phyloP scores from a whole-genome alignment of 2,329 filamentous ascomycete genomes.

The Colletotrichum lupini region DNA sequence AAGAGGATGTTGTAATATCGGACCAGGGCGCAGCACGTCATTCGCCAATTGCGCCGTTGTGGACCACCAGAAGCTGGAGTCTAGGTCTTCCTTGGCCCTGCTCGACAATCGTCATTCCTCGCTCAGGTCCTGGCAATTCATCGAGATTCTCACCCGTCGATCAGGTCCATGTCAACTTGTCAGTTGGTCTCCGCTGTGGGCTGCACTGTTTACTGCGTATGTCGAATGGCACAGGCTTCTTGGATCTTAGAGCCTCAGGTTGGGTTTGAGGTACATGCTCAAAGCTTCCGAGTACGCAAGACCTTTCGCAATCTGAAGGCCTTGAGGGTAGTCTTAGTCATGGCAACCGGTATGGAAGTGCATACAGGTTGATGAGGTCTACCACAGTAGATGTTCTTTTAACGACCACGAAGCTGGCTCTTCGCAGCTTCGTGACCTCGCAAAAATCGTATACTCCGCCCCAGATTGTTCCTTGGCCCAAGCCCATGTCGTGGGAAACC shows the following conservation, averaged over 20 bases:
- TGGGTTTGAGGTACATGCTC: neutral
- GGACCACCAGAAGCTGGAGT: neutral
- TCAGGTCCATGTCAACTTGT: conserved; percentile 10
- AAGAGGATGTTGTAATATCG: neutral
- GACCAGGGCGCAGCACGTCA: neutral
- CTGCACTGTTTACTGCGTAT: neutral
- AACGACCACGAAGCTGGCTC: too few relatives aligned
- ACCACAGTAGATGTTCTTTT: too few relatives aligned
- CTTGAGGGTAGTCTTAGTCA: neutral
- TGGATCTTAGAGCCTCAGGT: neutral
- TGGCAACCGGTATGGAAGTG: too few relatives aligned
- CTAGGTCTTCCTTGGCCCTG: conserved; percentile 7
- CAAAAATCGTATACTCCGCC: too few relatives aligned
- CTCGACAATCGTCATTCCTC: neutral
- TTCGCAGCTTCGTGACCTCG: too few relatives aligned
- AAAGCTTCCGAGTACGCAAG: neutral
- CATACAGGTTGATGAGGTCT: too few relatives aligned
- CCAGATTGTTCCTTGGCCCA: too few relatives aligned
- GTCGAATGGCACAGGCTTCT: conserved; percentile 12
- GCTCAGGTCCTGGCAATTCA: neutral
- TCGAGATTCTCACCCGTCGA: conserved; percentile 16
- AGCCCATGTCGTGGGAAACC: too few relatives aligned
- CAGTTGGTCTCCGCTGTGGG: neutral
- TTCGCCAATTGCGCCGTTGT: conserved; percentile 9
- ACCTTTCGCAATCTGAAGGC: neutral